A percentile compares a stretch with the other conserved stretches of the same genome.
These are phyloP conservation scores for Dryas alaskensis DNA, from an alignment of 306 rosid species.

Conservation along the genomic window DNA sequence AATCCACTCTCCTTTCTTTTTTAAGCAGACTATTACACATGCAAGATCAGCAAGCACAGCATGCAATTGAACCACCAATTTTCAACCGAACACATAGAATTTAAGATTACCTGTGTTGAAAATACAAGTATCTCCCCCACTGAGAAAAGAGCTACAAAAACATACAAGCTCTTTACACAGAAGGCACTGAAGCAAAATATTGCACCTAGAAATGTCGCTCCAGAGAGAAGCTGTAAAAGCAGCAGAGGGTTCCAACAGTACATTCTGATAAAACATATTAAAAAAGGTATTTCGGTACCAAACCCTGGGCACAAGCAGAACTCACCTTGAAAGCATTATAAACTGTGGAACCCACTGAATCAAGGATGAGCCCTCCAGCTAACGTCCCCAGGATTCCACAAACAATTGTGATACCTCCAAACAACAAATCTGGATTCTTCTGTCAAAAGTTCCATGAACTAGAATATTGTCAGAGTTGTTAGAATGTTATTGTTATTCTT, in stretches of 20 bases:
- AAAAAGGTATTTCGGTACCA: background rate
- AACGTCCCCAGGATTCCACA: constrained; percentile 86
- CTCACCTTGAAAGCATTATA: constrained; percentile 84
- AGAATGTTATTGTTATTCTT: background rate
- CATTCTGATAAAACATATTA: background rate
- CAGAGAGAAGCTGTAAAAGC: constrained; percentile 74
- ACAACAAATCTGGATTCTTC: constrained; percentile 78
- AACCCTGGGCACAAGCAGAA: constrained; percentile 21
- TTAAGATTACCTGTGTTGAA: constrained; percentile 67
- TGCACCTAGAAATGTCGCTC: constrained; percentile 79
- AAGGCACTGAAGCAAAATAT: constrained; percentile 79
- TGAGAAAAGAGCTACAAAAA: constrained; percentile 59
- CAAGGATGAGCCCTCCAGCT: constrained; percentile 83
- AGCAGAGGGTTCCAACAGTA: constrained; percentile 23
- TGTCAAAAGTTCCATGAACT: constrained; percentile 35
- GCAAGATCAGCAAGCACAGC: background rate
- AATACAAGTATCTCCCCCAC: constrained; percentile 84
- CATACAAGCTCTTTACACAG: constrained; percentile 59
- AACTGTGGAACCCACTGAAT: constrained; percentile 66
- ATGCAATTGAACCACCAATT: background rate
- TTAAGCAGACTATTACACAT: background rate
- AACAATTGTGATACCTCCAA: constrained; percentile 78
- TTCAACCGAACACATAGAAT: constrained; percentile 16
- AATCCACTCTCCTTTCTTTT: background rate
- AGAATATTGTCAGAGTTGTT: constrained; percentile 8